phyloP scores from a whole-genome alignment of 176 grass and related monocot species.

The Poa annua region DNA sequence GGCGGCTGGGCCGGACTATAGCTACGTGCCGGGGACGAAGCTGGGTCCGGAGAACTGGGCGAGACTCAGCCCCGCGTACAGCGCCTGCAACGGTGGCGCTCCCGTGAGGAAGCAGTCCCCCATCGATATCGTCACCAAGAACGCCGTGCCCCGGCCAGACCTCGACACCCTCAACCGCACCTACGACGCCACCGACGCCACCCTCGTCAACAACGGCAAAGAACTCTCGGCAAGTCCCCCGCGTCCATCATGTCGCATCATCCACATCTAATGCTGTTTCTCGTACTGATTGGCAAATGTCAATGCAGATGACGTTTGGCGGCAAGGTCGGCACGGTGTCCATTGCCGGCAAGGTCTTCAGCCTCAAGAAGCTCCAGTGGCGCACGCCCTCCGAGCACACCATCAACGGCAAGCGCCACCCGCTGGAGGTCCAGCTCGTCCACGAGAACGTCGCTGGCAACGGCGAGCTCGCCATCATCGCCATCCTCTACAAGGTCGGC shows the following conservation, averaged over 20 bases:
- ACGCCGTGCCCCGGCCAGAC: neutral
- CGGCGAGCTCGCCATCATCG: conserved; percentile 46
- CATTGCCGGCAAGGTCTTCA: conserved; percentile 59
- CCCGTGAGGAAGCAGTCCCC: conserved; percentile 58
- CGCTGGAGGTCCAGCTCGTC: conserved; percentile 69
- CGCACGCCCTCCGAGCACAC: conserved; percentile 88
- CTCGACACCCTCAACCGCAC: conserved; percentile 40
- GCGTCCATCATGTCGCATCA: neutral
- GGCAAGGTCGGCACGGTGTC: conserved; percentile 37
- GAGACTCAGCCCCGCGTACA: conserved; percentile 57
- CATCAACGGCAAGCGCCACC: conserved; percentile 62
- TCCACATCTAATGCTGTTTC: neutral
- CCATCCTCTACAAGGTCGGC: conserved; percentile 62
- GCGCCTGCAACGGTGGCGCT: conserved; percentile 51
- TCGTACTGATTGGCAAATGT: neutral
- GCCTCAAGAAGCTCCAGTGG: conserved; percentile 55
- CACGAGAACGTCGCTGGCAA: conserved; percentile 52
- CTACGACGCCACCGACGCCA: conserved; percentile 51
- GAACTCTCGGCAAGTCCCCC: conserved; percentile 43
- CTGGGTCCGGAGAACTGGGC: conserved; percentile 69
- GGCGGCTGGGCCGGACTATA: neutral
- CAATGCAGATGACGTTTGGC: conserved; percentile 44
- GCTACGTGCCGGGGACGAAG: conserved; percentile 2
- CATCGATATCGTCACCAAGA: conserved; percentile 64
- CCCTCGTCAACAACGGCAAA: conserved; percentile 64